Base-by-base conservation (phyloP, 2,329 filamentous ascomycete genomes). In the Aspergillus quadrilineatus region DNA sequence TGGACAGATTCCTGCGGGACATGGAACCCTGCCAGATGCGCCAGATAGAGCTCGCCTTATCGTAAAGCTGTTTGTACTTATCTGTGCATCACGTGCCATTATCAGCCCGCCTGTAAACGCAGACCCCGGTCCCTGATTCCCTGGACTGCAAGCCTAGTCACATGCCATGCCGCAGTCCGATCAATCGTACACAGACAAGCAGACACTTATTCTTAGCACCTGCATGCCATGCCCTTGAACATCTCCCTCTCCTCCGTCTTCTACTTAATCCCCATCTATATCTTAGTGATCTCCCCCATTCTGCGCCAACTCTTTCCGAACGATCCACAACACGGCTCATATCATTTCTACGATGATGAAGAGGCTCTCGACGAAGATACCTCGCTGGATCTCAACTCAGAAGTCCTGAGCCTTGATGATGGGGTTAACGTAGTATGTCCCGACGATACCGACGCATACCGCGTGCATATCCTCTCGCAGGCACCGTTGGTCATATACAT, bases 401-500 rank as follows among this genome's bases (percentile, higher is more conserved):
- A 62, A 51, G 65, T 74, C 50, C 69, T 75, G 46, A 72, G 69
- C 47, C 67, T 68, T 2, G 70, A 73, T 8, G 71, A 74, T 60
- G 69, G 65, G 3, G 58, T 66, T 10, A 62, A 63, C 3, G 39
- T 62, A 8, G 60, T 58, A 34, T 74, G 72, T 36, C 61, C 67
- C 17, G 53, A 63, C 3, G 50, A 32, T 1, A 14, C 30, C 1
- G 63, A 65, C 5, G 59, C 59, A 2, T 74, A 74, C 57, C 60
- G 62, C 14, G 70, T 80, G 1, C 79, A 82, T 62, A 71, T 86
- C 4, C 73, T 85, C 50, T 80, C 76, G 15, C 71, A 77, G 14
- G 76, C 79, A 44, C 84, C 84, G 2, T 67, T 86, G 58, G 74
- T 87, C 6, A 74, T 86, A 14, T 85, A 86, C 66, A 78, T 86